Conservation (phyloP, 169 alveolate species). For the Plasmodium malariae region DNA sequence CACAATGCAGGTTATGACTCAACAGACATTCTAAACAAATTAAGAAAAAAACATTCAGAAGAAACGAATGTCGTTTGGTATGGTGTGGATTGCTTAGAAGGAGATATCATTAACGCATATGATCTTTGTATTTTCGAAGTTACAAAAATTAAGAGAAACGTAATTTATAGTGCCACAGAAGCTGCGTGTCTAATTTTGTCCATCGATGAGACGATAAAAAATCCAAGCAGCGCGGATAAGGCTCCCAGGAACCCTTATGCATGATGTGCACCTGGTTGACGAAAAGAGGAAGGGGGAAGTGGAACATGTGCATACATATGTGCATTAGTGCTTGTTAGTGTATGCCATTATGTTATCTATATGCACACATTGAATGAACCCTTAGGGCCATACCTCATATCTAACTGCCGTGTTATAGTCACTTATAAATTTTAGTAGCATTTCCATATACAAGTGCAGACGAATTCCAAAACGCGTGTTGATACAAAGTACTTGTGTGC, state of each 20-base stretch:
- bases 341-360: too few relatives aligned
- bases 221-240: conserved; percentile 90
- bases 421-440: too few relatives aligned
- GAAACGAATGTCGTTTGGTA: conserved; percentile 86
- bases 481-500: too few relatives aligned
- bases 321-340: too few relatives aligned
- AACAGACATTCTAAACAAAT: conserved; percentile 93
- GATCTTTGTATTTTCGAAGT: conserved; percentile 97
- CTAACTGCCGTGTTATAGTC: too few relatives aligned
- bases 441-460: too few relatives aligned
- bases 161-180: conserved; percentile 97
- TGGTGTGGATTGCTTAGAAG: conserved; percentile 96
- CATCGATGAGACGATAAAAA: conserved; percentile 97
- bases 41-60: conserved; percentile 94
- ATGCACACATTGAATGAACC: too few relatives aligned
- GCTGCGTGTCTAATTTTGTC: conserved; percentile 98
- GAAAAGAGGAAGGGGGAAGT: too few relatives aligned
- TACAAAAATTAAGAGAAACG: conserved; percentile 94
- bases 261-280: too few relatives aligned
- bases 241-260: conserved; percentile 71
- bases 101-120: conserved; percentile 93
- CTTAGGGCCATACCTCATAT: too few relatives aligned
- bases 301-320: too few relatives aligned
- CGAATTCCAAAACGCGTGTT: too few relatives aligned
- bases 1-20: conserved; percentile 97